A percentile compares a stretch with the other conserved stretches of the same genome.
phyloP scores from a whole-genome alignment of 192 early-diverging fungal species.

The Coemansia umbellata region DNA sequence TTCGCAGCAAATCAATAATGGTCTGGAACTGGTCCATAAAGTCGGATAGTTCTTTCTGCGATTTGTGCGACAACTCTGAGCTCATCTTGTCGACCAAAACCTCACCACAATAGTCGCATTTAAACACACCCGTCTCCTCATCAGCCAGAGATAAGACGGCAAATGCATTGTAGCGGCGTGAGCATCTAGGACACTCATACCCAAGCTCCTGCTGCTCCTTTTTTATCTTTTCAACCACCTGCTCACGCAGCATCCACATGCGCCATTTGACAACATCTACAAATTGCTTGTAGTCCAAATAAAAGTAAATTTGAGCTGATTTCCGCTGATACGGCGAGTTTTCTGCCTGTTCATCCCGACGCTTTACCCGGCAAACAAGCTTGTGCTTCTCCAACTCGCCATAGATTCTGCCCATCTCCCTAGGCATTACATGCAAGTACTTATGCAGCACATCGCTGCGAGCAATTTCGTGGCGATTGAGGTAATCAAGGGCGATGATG shows the following conservation, averaged over 20 bases:
- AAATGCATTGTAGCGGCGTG: constrained; percentile 45
- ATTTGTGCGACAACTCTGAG: constrained; percentile 55
- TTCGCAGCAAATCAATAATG: constrained; percentile 68
- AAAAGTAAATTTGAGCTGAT: constrained; percentile 65
- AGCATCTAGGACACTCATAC: constrained; percentile 60
- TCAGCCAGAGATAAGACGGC: constrained; percentile 55
- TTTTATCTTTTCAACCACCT: constrained; percentile 55
- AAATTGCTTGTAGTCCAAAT: constrained; percentile 91
- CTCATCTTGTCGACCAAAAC: constrained; percentile 62
- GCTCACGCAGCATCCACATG: constrained; percentile 77
- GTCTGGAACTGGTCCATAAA: constrained; percentile 68
- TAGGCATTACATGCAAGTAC: constrained; percentile 58
- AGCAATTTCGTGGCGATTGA: constrained; percentile 66
- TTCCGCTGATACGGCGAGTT: constrained; percentile 50
- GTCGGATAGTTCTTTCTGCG: constrained; percentile 54
- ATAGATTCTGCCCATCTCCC: constrained; percentile 77
- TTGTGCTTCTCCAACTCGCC: constrained; percentile 73
- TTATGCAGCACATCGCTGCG: constrained; percentile 75
- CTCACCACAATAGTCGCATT: constrained; percentile 59
- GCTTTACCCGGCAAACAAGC: constrained; percentile 49
- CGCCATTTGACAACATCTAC: constrained; percentile 91
- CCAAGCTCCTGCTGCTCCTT: constrained; percentile 72
- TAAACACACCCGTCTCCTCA: constrained; percentile 41
- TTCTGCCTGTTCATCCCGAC: constrained; percentile 26
- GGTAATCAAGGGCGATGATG: constrained; percentile 78